A percentile compares a stretch with the other conserved stretches of the same genome.
Evolutionary conservation across 176 grass and related monocot species (phyloP).

Genomic region (Musa beccarii): DNA sequence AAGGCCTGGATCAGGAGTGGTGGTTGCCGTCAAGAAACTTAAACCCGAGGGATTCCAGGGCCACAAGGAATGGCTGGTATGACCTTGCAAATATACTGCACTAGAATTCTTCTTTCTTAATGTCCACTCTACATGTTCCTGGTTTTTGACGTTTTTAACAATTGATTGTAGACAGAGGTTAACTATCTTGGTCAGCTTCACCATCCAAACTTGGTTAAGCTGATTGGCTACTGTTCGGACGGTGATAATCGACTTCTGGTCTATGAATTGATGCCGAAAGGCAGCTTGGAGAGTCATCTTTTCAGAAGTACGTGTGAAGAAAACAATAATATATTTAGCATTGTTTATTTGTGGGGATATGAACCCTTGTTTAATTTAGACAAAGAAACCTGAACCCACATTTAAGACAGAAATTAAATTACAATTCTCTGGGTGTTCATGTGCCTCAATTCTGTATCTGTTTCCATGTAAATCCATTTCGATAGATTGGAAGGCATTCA

Average conservation of each 20-base stretch:
- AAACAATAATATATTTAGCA: neutral
- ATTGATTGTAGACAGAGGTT: constrained; percentile 2
- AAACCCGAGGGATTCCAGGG: constrained; percentile 8
- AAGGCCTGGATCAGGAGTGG: neutral
- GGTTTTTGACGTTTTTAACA: neutral
- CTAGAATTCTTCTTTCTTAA: neutral
- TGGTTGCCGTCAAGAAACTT: constrained; percentile 2
- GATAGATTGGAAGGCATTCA: neutral
- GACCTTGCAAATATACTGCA: neutral
- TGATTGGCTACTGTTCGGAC: neutral
- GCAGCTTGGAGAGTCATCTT: constrained; percentile 1
- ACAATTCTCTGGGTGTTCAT: too few species aligned
- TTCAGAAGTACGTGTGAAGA: neutral
- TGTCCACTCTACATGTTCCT: neutral
- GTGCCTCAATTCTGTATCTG: neutral
- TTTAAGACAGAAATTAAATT: too few species aligned
- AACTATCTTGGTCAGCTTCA: constrained; percentile 10
- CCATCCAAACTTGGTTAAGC: neutral
- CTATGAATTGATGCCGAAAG: constrained; percentile 1
- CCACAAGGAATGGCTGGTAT: constrained; percentile 5
- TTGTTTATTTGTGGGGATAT: neutral
- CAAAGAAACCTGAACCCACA: neutral
- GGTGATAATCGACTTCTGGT: neutral
- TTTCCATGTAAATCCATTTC: neutral
- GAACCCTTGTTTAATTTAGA: neutral